phyloP scores from a whole-genome alignment of 2,329 filamentous ascomycete species.

The Colletotrichum orchidophilum region DNA sequence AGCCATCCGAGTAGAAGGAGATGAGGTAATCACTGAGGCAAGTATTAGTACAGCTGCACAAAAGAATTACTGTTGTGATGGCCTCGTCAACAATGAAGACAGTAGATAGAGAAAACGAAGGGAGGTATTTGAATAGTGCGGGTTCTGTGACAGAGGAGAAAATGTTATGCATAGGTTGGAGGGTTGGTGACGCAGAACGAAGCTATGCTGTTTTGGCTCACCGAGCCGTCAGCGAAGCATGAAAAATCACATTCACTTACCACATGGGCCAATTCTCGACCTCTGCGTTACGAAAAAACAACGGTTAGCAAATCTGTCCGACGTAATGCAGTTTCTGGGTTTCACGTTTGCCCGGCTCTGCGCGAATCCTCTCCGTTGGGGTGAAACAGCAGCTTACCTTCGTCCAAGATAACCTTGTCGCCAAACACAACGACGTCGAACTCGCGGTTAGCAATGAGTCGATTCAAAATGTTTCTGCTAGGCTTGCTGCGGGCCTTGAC shows the following conservation, averaged over 20 bases:
- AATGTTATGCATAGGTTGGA: not conserved
- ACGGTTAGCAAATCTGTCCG: not conserved
- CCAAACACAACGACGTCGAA: slow-evolving; percentile 98
- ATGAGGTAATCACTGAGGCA: slow-evolving; percentile 82
- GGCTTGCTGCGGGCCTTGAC: slow-evolving; percentile 97
- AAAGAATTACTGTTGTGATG: not conserved
- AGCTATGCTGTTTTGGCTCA: slow-evolving; percentile 47
- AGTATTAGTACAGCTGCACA: slow-evolving; percentile 13
- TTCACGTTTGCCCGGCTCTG: not conserved
- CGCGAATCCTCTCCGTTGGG: not conserved
- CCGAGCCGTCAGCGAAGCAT: slow-evolving; percentile 38
- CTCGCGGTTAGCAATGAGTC: slow-evolving; percentile 87
- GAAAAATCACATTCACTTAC: slow-evolving; percentile 50
- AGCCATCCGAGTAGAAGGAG: slow-evolving; percentile 98
- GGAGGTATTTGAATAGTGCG: not conserved
- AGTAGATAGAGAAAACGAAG: not conserved
- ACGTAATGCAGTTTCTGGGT: not conserved
- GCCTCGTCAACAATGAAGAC: not conserved
- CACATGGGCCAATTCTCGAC: slow-evolving; percentile 97
- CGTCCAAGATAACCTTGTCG: slow-evolving; percentile 97
- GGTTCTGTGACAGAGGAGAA: not conserved
- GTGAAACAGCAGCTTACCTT: slow-evolving; percentile 60
- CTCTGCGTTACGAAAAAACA: slow-evolving; percentile 53
- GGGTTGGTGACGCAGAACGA: slow-evolving; percentile 29
- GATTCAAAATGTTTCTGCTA: slow-evolving; percentile 93